phyloP scores from a whole-genome alignment of 345 rosid genomes.

The Boechera retrofracta region DNA sequence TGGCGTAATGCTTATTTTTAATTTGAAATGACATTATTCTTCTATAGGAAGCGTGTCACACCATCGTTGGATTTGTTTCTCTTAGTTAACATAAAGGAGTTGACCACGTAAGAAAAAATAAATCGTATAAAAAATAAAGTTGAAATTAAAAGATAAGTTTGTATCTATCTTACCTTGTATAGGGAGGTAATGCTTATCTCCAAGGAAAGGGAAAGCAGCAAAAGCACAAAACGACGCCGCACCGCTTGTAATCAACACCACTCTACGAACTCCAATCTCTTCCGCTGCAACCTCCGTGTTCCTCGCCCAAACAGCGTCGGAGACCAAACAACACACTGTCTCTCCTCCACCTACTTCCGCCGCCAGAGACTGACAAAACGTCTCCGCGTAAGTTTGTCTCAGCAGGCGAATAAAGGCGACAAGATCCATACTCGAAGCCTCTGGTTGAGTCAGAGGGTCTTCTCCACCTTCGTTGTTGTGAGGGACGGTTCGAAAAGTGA shows the following conservation, averaged over 20 bases:
- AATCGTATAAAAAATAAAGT: not conserved
- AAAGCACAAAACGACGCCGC: constrained; percentile 42
- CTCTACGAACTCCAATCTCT: constrained; percentile 45
- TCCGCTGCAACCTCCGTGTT: constrained; percentile 54
- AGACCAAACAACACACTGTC: constrained; percentile 52
- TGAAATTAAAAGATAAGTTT: not conserved
- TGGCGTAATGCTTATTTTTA: no score
- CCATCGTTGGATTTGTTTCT: not conserved
- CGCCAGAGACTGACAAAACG: constrained; percentile 48
- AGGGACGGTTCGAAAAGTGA: constrained; percentile 53
- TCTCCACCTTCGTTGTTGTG: constrained; percentile 27
- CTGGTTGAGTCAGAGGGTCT: constrained; percentile 8
- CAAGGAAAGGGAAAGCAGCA: constrained; percentile 25
- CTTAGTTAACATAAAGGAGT: not conserved
- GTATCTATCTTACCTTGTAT: constrained; percentile 33
- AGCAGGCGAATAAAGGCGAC: constrained; percentile 37
- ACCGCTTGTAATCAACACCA: constrained; percentile 53
- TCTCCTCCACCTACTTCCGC: constrained; percentile 44
- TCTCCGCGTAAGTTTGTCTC: constrained; percentile 44
- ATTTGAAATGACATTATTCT: no score
- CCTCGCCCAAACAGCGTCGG: constrained; percentile 53
- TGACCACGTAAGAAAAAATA: not conserved
- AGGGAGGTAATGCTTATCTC: constrained; percentile 42
- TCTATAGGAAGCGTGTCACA: no score
- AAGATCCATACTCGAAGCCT: constrained; percentile 23